Evolutionary conservation across 2,329 filamentous ascomycete genomes (phyloP).

Genomic region (Fusarium sp.): DNA sequence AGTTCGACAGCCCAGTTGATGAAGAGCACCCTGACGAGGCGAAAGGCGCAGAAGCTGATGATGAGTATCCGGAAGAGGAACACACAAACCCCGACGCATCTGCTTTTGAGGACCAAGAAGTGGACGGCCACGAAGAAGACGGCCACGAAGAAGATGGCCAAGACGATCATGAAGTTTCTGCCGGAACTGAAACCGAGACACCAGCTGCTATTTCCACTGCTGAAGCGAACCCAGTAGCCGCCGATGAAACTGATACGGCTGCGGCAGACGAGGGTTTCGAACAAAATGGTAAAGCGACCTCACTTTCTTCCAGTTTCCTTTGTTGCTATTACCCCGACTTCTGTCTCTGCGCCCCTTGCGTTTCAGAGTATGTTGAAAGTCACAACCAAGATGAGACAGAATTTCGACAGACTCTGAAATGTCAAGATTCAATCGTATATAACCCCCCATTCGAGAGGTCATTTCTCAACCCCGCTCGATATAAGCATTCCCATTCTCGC

Average conservation of each 20-base stretch:
- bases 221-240: constrained; percentile 20
- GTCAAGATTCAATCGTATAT: background rate
- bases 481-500: constrained; percentile 22
- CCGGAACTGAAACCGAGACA: constrained; percentile 31
- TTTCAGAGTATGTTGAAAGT: constrained; percentile 32
- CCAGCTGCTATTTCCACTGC: constrained; percentile 14
- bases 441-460: background rate
- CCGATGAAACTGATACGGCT: constrained; percentile 18
- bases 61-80: constrained; percentile 44
- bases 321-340: constrained; percentile 40
- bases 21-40: constrained; percentile 36
- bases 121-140: background rate
- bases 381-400: constrained; percentile 37
- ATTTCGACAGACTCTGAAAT: constrained; percentile 29
- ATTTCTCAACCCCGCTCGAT: background rate
- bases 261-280: constrained; percentile 26
- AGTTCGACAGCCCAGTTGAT: constrained; percentile 47
- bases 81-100: background rate
- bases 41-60: constrained; percentile 28
- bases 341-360: constrained; percentile 38
- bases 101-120: constrained; percentile 9
- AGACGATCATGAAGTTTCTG: constrained; percentile 8
- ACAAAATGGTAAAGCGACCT: constrained; percentile 47
- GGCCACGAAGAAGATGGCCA: constrained; percentile 4
- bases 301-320: constrained; percentile 17